Conservation (phyloP, 805 yeast species). For the Candida xyloterini region DNA sequence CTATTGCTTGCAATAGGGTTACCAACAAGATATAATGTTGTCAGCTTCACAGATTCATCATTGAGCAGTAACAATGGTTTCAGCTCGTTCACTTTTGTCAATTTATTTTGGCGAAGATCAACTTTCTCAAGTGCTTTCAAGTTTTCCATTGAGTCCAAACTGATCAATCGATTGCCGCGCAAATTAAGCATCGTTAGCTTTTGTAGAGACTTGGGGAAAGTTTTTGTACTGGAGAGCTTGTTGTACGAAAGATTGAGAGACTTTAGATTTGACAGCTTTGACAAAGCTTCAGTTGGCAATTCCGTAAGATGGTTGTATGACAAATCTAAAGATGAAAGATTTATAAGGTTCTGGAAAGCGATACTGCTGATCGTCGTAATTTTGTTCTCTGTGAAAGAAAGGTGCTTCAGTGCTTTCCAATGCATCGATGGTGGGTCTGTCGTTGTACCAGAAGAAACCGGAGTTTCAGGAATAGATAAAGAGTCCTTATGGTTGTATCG, state of each 20-base stretch:
- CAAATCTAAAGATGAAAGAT: conserved; percentile 46
- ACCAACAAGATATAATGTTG: conserved; percentile 33
- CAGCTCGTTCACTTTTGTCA: conserved; percentile 38
- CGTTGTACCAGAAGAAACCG: background rate
- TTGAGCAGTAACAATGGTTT: conserved; percentile 37
- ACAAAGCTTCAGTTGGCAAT: conserved; percentile 50
- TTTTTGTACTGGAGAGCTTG: conserved; percentile 32
- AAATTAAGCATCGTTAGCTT: conserved; percentile 48
- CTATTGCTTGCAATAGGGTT: conserved; percentile 38
- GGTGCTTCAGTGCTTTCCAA: conserved; percentile 40
- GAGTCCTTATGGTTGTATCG: conserved; percentile 13
- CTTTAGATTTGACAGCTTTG: conserved; percentile 45
- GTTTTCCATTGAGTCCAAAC: conserved; percentile 44
- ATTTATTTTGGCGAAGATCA: conserved; percentile 49
- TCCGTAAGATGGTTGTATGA: conserved; percentile 50
- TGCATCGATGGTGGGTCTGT: conserved; percentile 4
- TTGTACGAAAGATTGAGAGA: conserved; percentile 54
- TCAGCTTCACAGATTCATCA: conserved; percentile 23
- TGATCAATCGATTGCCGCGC: conserved; percentile 44
- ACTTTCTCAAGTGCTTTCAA: conserved; percentile 44
- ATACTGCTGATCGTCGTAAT: conserved; percentile 31
- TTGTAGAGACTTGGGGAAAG: conserved; percentile 38
- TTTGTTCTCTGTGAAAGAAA: conserved; percentile 40
- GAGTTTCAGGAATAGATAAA: background rate
- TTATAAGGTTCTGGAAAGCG: conserved; percentile 31